phyloP scores from a whole-genome alignment of 257 asterid genomes.

The Solanum sitiens region DNA sequence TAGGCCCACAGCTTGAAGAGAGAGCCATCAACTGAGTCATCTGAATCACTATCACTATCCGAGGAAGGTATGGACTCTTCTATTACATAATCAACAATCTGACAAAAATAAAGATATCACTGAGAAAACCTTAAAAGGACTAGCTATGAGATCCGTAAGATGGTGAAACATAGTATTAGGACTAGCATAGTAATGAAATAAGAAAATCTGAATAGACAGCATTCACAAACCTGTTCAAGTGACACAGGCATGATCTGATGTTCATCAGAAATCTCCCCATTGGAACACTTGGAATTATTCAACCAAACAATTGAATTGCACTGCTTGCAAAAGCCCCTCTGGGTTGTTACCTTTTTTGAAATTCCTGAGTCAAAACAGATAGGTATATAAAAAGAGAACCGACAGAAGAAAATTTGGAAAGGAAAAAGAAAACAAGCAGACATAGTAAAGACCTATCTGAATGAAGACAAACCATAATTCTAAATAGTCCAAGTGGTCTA shows the following conservation, averaged over 20 bases:
- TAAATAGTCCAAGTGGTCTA: not conserved
- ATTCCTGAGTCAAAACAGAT: slow-evolving; percentile 21
- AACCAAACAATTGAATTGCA: slow-evolving; percentile 64
- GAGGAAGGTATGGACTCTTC: slow-evolving; percentile 28
- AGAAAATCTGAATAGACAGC: not conserved
- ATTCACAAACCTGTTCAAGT: slow-evolving; percentile 33
- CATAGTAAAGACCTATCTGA: not conserved
- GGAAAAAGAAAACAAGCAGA: not conserved
- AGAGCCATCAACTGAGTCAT: slow-evolving; percentile 38
- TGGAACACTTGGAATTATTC: slow-evolving; percentile 30
- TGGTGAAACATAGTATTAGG: not conserved
- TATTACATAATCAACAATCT: slow-evolving; percentile 51
- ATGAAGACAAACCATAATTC: not conserved
- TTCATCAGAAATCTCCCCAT: slow-evolving; percentile 1
- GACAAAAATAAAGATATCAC: slow-evolving; percentile 11
- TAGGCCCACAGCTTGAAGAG: slow-evolving; percentile 50
- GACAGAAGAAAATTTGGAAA: not conserved
- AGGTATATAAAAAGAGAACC: not conserved
- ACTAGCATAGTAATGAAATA: not conserved
- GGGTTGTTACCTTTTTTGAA: slow-evolving; percentile 23
- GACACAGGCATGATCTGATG: slow-evolving; percentile 45
- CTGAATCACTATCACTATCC: slow-evolving; percentile 52
- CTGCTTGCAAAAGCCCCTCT: slow-evolving; percentile 57
- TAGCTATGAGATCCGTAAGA: not conserved
- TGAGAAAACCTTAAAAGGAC: not conserved